phyloP scores from a whole-genome alignment of 2,329 filamentous ascomycete species.

The Clonostachys rosea region DNA sequence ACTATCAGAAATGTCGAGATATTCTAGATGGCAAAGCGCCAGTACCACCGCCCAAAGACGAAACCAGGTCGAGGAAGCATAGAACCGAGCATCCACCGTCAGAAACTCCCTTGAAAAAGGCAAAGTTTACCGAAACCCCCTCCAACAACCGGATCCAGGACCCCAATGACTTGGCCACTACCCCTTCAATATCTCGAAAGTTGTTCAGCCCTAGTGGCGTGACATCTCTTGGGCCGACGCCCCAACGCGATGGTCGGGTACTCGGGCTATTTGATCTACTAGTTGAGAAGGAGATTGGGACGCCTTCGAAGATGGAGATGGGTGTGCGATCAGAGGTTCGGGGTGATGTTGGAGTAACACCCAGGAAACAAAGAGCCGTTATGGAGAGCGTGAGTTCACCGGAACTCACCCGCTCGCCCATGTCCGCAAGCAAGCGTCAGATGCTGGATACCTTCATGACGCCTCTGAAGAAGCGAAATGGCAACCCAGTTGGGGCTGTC shows the following conservation, averaged over 20 bases:
- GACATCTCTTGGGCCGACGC: slow-evolving; percentile 69
- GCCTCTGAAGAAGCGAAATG: slow-evolving; percentile 48
- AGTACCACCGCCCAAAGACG: slow-evolving; percentile 29
- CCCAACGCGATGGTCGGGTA: slow-evolving; percentile 72
- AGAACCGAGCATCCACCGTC: slow-evolving; percentile 10
- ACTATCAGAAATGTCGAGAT: slow-evolving; percentile 64
- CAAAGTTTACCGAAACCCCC: slow-evolving; percentile 40
- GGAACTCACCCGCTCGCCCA: slow-evolving; percentile 42
- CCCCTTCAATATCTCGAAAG: slow-evolving; percentile 51
- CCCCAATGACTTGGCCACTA: slow-evolving; percentile 41
- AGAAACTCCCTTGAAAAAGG: slow-evolving; percentile 48
- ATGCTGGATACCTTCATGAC: slow-evolving; percentile 61
- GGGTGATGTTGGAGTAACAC: slow-evolving; percentile 26
- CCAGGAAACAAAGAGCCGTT: slow-evolving; percentile 32
- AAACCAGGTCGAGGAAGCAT: slow-evolving; percentile 32
- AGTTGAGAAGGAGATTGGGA: slow-evolving; percentile 40
- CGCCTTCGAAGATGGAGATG: slow-evolving; percentile 38
- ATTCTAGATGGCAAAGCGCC: slow-evolving; percentile 46
- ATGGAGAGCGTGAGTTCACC: slow-evolving; percentile 17
- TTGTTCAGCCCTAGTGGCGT: slow-evolving; percentile 56
- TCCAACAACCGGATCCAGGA: slow-evolving; percentile 30
- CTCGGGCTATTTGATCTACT: slow-evolving; percentile 74
- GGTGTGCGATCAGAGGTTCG: slow-evolving; percentile 9
- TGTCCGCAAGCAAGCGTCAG: slow-evolving; percentile 54
- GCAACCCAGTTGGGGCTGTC: slow-evolving; percentile 23